Evolutionary conservation across 805 yeast species (phyloP).

Genomic region (Wickerhamomyces alni): DNA sequence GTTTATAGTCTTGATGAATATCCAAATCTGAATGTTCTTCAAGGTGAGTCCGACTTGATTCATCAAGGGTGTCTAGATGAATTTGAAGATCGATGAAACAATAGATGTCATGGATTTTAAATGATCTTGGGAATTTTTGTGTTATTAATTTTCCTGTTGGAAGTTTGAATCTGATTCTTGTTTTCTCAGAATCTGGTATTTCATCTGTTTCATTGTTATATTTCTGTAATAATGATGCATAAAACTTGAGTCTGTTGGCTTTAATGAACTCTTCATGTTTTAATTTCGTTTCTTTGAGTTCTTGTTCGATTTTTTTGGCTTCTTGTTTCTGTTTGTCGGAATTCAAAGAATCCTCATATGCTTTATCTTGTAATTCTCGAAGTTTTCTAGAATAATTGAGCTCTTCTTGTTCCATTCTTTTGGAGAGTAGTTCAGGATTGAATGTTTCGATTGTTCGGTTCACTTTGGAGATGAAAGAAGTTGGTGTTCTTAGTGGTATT

Average conservation of each 20-base stretch:
- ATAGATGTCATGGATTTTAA: conserved; percentile 43
- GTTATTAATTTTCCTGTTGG: conserved; percentile 48
- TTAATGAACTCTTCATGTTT: conserved; percentile 3
- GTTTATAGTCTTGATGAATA: conserved; percentile 26
- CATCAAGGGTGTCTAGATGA: conserved; percentile 12
- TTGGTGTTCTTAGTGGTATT: conserved; percentile 24
- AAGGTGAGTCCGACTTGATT: conserved; percentile 6
- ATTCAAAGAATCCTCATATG: conserved; percentile 54
- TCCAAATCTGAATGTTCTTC: conserved; percentile 5
- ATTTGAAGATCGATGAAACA: conserved; percentile 40
- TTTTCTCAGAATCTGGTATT: conserved; percentile 18
- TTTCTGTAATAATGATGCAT: conserved; percentile 5
- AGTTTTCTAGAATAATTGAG: conserved; percentile 50
- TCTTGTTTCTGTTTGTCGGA: conserved; percentile 44
- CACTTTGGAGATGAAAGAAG: conserved; percentile 30
- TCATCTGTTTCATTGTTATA: no score
- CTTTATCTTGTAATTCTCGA: conserved; percentile 59
- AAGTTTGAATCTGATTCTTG: conserved; percentile 44
- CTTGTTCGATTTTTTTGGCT: conserved; percentile 19
- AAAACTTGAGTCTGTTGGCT: conserved; percentile 9
- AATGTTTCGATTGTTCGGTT: conserved; percentile 44
- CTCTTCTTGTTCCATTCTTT: conserved; percentile 56
- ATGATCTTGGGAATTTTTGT: conserved; percentile 33
- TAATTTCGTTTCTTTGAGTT: conserved; percentile 3
- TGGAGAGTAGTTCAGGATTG: conserved; percentile 54